Conservation (phyloP, 2,329 filamentous ascomycete species). For the Meredithiella fracta region DNA sequence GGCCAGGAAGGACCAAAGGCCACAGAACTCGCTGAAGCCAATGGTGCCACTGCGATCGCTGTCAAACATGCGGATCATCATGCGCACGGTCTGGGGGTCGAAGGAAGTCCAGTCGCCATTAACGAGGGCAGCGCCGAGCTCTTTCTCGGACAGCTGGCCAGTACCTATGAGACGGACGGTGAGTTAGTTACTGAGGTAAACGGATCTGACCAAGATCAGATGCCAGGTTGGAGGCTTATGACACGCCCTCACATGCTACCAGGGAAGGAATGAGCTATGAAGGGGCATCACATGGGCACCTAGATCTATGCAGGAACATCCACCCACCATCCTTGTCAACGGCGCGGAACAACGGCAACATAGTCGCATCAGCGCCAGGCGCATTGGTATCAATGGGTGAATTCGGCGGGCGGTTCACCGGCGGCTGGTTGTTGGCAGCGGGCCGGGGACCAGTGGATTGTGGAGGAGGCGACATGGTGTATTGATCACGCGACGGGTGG, state of each 20-base stretch:
- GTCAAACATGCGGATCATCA: conserved; percentile 99
- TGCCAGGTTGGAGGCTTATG: too few relatives aligned
- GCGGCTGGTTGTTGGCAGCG: conserved; percentile 31
- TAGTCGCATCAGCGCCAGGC: conserved; percentile 45
- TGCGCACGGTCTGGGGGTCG: conserved; percentile 81
- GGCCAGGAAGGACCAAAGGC: conserved; percentile 86
- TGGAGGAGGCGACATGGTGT: conserved; percentile 36
- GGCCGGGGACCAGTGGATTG: conserved; percentile 27
- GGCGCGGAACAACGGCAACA: conserved; percentile 74
- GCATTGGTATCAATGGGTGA: conserved; percentile 36
- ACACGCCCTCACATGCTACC: too few relatives aligned
- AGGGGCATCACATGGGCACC: not conserved
- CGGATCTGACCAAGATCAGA: not conserved
- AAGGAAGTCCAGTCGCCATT: conserved; percentile 95
- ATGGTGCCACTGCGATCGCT: conserved; percentile 77
- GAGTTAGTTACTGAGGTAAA: not conserved
- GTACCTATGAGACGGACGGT: conserved; percentile 32
- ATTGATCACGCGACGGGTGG: conserved; percentile 19
- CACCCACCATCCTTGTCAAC: conserved; percentile 67
- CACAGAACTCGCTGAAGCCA: conserved; percentile 90
- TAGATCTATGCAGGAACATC: not conserved
- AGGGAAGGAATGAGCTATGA: not conserved
- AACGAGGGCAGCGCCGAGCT: conserved; percentile 78
- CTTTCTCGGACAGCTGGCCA: conserved; percentile 68
- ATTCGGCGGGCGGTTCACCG: conserved; percentile 46